Percentiles rank a stretch among this genome's conserved stretches.
Conservation (phyloP, 176 grass and related monocot species). For the Triticum monococcum region DNA sequence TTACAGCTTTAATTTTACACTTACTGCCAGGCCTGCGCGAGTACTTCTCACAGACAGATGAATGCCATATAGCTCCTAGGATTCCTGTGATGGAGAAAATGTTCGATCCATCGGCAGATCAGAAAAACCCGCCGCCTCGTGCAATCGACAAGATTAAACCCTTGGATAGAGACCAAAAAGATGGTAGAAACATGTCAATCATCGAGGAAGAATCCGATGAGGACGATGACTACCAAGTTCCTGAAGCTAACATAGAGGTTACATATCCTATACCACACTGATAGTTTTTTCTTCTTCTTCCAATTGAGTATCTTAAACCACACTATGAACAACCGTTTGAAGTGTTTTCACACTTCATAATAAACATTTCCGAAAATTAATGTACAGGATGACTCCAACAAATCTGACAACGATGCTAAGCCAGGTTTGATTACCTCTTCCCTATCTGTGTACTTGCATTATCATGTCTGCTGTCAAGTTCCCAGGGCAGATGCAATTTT, state of each 20-base stretch:
- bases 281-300: background rate
- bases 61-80: slow-evolving; percentile 60
- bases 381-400: slow-evolving; percentile 48
- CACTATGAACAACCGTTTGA: background rate
- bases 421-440: slow-evolving; percentile 44
- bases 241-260: slow-evolving; percentile 66
- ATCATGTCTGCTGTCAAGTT: slow-evolving; percentile 5
- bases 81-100: slow-evolving; percentile 82
- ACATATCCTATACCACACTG: background rate
- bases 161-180: slow-evolving; percentile 25
- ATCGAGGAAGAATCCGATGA: slow-evolving; percentile 93
- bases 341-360: slow-evolving; percentile 2
- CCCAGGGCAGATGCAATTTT: background rate
- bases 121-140: slow-evolving; percentile 40
- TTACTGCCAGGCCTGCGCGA: slow-evolving; percentile 71
- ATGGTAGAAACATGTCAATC: slow-evolving; percentile 36
- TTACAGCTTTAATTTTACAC: slow-evolving; percentile 26
- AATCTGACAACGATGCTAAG: slow-evolving; percentile 57
- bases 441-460: background rate
- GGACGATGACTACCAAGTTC: slow-evolving; percentile 87
- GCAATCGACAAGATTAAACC: slow-evolving; percentile 38
- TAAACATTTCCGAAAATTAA: slow-evolving; percentile 32
- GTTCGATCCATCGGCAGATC: slow-evolving; percentile 36
- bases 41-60: slow-evolving; percentile 91
- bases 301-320: background rate